These are phyloP conservation scores for Rhizoclosmatium globosum DNA, from an alignment of 192 early-diverging fungal genomes.

Conservation along the genomic window DNA sequence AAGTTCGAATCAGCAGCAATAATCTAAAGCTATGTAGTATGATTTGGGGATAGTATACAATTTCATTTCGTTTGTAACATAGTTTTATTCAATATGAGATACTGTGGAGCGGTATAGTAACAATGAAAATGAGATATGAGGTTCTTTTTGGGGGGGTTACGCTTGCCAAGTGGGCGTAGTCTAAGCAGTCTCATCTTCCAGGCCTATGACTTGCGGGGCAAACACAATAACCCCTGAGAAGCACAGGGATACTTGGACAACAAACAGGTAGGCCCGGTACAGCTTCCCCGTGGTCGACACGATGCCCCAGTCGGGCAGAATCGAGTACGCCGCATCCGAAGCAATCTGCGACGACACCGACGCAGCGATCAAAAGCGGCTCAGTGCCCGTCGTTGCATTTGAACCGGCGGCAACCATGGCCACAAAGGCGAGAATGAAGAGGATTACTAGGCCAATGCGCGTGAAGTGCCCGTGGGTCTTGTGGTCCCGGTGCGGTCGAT, in stretches of 20 bases:
- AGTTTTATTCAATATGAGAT: too few relatives aligned
- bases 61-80: too few relatives aligned
- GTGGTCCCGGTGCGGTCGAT: background rate
- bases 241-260: background rate
- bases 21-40: too few relatives aligned
- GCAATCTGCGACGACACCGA: background rate
- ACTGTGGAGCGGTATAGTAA: too few relatives aligned
- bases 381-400: background rate
- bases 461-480: background rate
- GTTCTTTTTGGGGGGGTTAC: too few relatives aligned
- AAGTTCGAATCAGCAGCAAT: too few relatives aligned
- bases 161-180: too few relatives aligned
- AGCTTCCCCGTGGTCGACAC: background rate
- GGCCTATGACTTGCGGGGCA: background rate
- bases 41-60: too few relatives aligned
- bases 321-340: background rate
- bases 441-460: background rate
- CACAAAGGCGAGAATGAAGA: background rate
- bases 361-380: background rate
- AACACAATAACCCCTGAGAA: background rate
- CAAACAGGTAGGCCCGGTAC: slow-evolving; percentile 2
- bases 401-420: background rate
- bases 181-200: background rate
- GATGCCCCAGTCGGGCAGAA: background rate
- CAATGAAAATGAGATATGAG: too few relatives aligned